Evolutionary conservation across 2,329 filamentous ascomycete species (phyloP).

Genomic region (Phyllosticta capitalensis): DNA sequence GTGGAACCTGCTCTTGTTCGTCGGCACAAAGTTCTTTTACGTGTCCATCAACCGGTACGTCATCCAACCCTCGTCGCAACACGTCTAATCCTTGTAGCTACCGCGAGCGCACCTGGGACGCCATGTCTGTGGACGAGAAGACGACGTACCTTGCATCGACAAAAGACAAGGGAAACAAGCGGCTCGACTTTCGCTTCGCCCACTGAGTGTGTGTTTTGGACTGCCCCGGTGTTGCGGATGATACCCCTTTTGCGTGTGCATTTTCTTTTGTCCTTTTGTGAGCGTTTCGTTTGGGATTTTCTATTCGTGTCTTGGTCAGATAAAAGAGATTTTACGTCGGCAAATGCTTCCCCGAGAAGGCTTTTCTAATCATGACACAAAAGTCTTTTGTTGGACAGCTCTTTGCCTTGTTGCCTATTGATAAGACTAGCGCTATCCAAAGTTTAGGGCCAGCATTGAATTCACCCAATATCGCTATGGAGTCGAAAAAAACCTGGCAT

Average conservation of each 20-base stretch:
- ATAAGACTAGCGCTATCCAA: too few relatives aligned
- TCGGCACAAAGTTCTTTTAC: slow-evolving; percentile 43
- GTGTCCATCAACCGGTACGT: slow-evolving; percentile 34
- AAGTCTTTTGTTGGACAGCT: too few relatives aligned
- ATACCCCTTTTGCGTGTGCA: slow-evolving; percentile 2
- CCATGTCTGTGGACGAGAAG: slow-evolving; percentile 41
- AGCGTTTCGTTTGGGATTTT: not conserved
- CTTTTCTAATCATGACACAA: too few relatives aligned
- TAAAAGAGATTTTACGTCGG: too few relatives aligned
- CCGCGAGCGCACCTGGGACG: slow-evolving; percentile 39
- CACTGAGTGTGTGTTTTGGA: not conserved
- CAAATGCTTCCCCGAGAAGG: too few relatives aligned
- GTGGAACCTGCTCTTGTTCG: slow-evolving; percentile 39
- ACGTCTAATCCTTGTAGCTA: slow-evolving; percentile 16
- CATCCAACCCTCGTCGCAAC: slow-evolving; percentile 11
- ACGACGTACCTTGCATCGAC: slow-evolving; percentile 37
- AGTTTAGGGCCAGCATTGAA: too few relatives aligned
- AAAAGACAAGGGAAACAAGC: slow-evolving; percentile 30
- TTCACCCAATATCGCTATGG: too few relatives aligned
- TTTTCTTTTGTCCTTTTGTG: not conserved
- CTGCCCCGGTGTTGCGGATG: not conserved
- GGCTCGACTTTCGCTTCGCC: slow-evolving; percentile 30
- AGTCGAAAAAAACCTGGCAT: too few relatives aligned
- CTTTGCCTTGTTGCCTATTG: too few relatives aligned
- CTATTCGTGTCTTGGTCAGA: not conserved